Percentiles rank a stretch among this genome's conserved stretches.
Conservation (phyloP, 1,284 basidiomycete species). For the Puccinia polysora region DNA sequence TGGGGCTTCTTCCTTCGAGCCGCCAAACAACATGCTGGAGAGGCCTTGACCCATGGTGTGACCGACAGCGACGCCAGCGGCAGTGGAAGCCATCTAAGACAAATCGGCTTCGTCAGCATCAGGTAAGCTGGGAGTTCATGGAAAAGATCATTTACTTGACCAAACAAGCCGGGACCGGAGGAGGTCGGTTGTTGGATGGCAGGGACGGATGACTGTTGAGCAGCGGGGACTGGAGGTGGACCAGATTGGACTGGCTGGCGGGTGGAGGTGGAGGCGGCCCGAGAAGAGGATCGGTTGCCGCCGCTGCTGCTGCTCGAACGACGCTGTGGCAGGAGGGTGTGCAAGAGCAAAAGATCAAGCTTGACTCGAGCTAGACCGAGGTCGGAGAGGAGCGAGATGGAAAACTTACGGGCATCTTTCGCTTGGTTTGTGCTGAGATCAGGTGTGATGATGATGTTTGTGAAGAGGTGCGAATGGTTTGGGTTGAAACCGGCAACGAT, state of each 20-base stretch:
- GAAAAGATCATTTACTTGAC: conserved; percentile 17
- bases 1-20: conserved; percentile 48
- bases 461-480: no score
- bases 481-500: no score
- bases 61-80: conserved; percentile 58
- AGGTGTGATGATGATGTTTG: not conserved
- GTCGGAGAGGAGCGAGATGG: not conserved
- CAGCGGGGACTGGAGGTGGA: conserved; percentile 8
- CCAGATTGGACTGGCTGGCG: conserved; percentile 64
- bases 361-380: not conserved
- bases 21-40: conserved; percentile 59
- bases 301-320: conserved; percentile 34
- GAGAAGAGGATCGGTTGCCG: conserved; percentile 46
- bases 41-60: conserved; percentile 60
- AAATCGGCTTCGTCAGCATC: not conserved
- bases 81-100: conserved; percentile 58
- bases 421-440: not conserved
- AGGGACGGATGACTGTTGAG: conserved; percentile 12
- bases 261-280: conserved; percentile 68
- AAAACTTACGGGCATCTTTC: conserved; percentile 8
- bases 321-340: not conserved
- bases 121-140: not conserved
- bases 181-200: conserved; percentile 31
- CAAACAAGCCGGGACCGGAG: conserved; percentile 31
- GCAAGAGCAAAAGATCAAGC: not conserved